These are phyloP conservation scores for Mycena rosella DNA, from an alignment of 768 basidiomycete species.

Conservation along the genomic window DNA sequence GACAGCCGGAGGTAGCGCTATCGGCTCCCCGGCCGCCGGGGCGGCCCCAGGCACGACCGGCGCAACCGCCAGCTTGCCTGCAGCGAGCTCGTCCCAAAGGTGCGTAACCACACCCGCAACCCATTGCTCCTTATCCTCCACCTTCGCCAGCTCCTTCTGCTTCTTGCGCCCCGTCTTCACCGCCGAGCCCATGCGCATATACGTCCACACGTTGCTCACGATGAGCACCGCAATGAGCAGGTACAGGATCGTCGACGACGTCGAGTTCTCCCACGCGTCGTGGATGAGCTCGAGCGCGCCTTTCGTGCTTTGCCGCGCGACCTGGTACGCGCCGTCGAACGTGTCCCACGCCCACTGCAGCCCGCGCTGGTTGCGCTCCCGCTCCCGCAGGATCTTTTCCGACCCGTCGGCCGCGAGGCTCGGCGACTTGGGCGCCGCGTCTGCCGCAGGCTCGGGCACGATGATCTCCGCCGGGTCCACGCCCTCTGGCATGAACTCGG, in stretches of 20 bases:
- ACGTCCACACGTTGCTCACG: conserved; percentile 81
- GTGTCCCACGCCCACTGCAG: conserved; percentile 94
- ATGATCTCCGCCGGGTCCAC: conserved; percentile 69
- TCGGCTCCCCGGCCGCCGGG: conserved; percentile 6
- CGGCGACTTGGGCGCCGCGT: conserved; percentile 23
- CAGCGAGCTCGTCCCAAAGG: conserved; percentile 78
- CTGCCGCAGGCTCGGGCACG: conserved; percentile 48
- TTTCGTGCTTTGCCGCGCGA: conserved; percentile 76
- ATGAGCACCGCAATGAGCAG: conserved; percentile 80
- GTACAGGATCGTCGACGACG: conserved; percentile 77
- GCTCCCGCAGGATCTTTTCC: conserved; percentile 71
- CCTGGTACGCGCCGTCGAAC: conserved; percentile 79
- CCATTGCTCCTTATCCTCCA: conserved; percentile 81
- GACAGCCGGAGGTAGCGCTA: conserved; percentile 10
- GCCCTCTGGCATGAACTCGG: conserved; percentile 91
- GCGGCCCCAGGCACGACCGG: conserved; percentile 30
- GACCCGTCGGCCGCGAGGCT: conserved; percentile 40
- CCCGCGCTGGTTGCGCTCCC: conserved; percentile 76
- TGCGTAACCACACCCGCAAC: conserved; percentile 78
- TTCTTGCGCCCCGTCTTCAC: conserved; percentile 59
- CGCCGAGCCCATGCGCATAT: conserved; percentile 57
- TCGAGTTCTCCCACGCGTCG: conserved; percentile 85
- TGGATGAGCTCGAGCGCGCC: conserved; percentile 82
- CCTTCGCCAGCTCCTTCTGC: conserved; percentile 63
- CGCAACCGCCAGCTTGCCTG: conserved; percentile 51